Percentiles rank a stretch among this genome's conserved stretches.
Conservation (phyloP, 139 green algal species). For the Chlamydomonas eustigma region DNA sequence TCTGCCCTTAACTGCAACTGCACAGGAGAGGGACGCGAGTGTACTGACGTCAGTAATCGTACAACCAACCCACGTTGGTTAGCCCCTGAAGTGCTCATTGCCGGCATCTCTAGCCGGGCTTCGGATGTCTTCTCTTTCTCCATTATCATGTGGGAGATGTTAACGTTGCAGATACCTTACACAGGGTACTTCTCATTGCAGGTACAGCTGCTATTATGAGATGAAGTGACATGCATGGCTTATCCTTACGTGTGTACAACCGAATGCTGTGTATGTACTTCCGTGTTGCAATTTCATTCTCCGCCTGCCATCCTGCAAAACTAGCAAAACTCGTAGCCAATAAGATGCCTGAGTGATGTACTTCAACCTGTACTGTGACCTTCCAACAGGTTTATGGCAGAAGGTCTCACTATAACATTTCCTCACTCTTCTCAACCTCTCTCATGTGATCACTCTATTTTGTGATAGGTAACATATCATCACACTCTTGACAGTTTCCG, state of each 20-base stretch:
- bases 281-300: no score
- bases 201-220: no score
- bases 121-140: slow-evolving; percentile 23
- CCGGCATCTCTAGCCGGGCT: neutral
- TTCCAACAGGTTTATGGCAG: no score
- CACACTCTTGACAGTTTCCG: slow-evolving; percentile 22
- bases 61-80: slow-evolving; percentile 34
- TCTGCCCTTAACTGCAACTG: no score
- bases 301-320: no score
- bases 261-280: no score
- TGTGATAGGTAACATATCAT: slow-evolving; percentile 21
- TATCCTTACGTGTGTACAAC: no score
- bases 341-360: neutral
- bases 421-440: neutral
- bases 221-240: no score
- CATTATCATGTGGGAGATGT: slow-evolving; percentile 38
- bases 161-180: slow-evolving; percentile 34
- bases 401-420: neutral
- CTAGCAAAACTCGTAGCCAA: no score
- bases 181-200: slow-evolving; percentile 21
- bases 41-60: neutral
- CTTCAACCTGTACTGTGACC: neutral
- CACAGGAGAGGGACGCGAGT: no score
- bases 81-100: slow-evolving; percentile 18
- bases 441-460: no score